Percentiles rank a stretch among this genome's conserved stretches.
Conservation (phyloP, 2,329 filamentous ascomycete genomes). For the Penicillium digitatum region DNA sequence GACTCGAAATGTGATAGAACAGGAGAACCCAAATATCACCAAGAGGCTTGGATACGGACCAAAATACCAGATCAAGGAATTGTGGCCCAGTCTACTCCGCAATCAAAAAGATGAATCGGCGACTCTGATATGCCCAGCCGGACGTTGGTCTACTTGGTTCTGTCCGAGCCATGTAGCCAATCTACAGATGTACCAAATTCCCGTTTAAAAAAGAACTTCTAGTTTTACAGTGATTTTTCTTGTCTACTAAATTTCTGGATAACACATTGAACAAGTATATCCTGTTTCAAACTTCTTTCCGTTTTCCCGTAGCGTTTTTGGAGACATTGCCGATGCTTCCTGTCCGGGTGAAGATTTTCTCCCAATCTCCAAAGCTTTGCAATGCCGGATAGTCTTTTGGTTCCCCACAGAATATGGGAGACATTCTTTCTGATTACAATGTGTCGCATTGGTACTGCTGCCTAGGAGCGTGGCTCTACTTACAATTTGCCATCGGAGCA, state of each 20-base stretch:
- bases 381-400: not conserved
- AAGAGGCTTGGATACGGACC: not conserved
- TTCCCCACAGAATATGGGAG: not conserved
- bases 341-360: not conserved
- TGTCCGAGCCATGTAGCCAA: constrained; percentile 10
- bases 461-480: not conserved
- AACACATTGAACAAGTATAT: not conserved
- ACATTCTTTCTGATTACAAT: not conserved
- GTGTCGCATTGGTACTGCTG: not conserved
- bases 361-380: not conserved
- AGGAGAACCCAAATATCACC: not conserved
- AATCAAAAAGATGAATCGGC: not conserved
- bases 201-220: not conserved
- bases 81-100: not conserved
- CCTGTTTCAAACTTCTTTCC: not conserved
- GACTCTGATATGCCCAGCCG: constrained; percentile 13
- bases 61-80: not conserved
- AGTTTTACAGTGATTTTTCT: not conserved
- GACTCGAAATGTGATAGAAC: not conserved
- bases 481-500: not conserved
- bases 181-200: not conserved
- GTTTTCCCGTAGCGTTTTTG: not conserved
- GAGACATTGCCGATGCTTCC: not conserved
- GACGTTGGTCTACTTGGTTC: constrained; percentile 9
- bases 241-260: not conserved